Percentiles rank a stretch among this genome's conserved stretches.
Conservation (phyloP, 441 rosid genomes). For the Eugenia klotzschiana region DNA sequence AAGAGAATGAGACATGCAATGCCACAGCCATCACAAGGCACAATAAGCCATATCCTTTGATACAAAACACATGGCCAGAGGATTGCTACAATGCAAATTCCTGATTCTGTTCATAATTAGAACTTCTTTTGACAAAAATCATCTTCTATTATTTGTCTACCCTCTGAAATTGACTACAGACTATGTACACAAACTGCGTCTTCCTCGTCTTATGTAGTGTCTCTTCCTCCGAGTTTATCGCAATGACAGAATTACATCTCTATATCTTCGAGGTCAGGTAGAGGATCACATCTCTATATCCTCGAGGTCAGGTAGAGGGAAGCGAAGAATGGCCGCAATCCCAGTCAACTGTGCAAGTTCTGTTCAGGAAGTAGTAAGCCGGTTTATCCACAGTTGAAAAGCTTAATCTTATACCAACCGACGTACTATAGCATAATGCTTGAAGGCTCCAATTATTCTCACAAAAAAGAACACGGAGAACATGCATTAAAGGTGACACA, state of each 20-base stretch:
- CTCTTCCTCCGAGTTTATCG: not conserved
- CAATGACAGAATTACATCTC: conserved; percentile 40
- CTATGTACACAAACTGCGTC: not conserved
- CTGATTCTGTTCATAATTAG: not conserved
- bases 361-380: conserved; percentile 11
- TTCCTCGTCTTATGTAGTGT: not conserved
- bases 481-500: not conserved
- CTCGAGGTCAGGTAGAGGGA: conserved; percentile 88
- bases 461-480: not conserved
- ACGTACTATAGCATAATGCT: not conserved
- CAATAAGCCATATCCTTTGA: not conserved
- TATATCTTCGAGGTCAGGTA: conserved; percentile 87
- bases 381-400: not conserved
- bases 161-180: not conserved
- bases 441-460: not conserved
- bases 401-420: not conserved
- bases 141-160: not conserved
- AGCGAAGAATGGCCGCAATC: conserved; percentile 82
- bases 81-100: not conserved
- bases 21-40: not conserved
- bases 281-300: conserved; percentile 74
- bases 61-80: not conserved
- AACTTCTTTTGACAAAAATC: not conserved
- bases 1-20: not conserved
- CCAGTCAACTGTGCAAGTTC: conserved; percentile 79